Conservation (phyloP, 495 filamentous ascomycete genomes). For the Daldinia loculata region DNA sequence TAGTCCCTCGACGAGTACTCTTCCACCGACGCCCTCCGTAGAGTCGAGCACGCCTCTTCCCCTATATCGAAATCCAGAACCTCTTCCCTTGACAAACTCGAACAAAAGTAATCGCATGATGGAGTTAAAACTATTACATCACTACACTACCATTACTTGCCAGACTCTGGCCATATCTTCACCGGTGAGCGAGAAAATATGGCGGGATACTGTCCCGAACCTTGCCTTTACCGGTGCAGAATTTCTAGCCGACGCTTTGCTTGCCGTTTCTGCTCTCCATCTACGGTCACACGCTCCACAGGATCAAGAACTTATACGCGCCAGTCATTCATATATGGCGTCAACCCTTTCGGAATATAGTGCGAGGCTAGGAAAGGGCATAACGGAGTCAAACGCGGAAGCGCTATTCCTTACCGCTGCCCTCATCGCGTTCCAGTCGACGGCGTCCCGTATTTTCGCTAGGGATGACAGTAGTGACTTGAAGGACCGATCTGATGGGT, state of each 20-base stretch:
- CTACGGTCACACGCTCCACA: conserved; percentile 58
- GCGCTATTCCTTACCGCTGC: conserved; percentile 63
- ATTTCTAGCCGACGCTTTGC: conserved; percentile 63
- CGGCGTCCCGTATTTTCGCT: conserved; percentile 62
- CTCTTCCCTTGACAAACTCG: conserved; percentile 47
- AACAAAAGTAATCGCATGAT: conserved; percentile 55
- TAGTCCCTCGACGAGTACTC: conserved; percentile 43
- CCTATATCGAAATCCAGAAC: conserved; percentile 51
- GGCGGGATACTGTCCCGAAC: conserved; percentile 62
- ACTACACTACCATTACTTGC: conserved; percentile 63
- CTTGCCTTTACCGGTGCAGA: conserved; percentile 62
- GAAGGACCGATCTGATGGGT: conserved; percentile 44
- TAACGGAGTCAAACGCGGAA: conserved; percentile 62
- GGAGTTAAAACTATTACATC: conserved; percentile 63
- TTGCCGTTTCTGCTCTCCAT: conserved; percentile 66
- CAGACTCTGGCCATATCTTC: conserved; percentile 60
- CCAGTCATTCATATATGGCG: conserved; percentile 66
- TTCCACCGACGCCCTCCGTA: conserved; percentile 39
- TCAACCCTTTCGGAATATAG: conserved; percentile 64
- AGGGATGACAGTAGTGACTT: conserved; percentile 51
- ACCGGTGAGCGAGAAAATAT: conserved; percentile 59
- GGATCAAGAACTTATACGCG: conserved; percentile 61
- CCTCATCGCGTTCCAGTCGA: conserved; percentile 66
- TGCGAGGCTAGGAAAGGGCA: conserved; percentile 56
- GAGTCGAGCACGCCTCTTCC: conserved; percentile 40